Evolutionary conservation across 2,329 filamentous ascomycete species (phyloP).

Genomic region (Apiospora pterosperma): DNA sequence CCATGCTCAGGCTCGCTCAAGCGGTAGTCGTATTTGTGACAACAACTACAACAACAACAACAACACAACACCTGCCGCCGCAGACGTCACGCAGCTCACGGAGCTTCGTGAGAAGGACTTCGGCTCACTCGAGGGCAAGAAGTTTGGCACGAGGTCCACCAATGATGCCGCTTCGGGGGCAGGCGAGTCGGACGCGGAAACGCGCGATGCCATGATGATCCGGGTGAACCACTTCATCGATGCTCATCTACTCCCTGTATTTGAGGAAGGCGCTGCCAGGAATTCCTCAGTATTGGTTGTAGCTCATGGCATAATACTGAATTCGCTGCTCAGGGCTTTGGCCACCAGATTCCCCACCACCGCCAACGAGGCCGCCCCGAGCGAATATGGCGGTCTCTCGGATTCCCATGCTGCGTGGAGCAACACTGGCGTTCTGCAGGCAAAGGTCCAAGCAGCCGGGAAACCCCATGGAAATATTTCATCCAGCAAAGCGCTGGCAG

Average conservation of each 20-base stretch:
- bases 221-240: constrained; percentile 67
- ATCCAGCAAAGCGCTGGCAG: not conserved
- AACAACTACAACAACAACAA: not conserved
- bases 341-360: constrained; percentile 46
- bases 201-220: constrained; percentile 60
- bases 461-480: not conserved
- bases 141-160: constrained; percentile 36
- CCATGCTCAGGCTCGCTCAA: constrained; percentile 42
- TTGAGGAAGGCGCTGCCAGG: constrained; percentile 29
- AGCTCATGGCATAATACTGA: constrained; percentile 80
- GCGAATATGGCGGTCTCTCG: constrained; percentile 6
- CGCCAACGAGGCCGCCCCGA: constrained; percentile 11
- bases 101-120: constrained; percentile 73
- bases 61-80: not conserved
- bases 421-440: constrained; percentile 42
- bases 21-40: not conserved
- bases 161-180: constrained; percentile 38
- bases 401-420: constrained; percentile 40
- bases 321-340: constrained; percentile 62
- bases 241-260: constrained; percentile 55
- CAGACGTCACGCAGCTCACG: constrained; percentile 36
- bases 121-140: constrained; percentile 65
- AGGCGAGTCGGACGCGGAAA: constrained; percentile 48
- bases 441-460: constrained; percentile 11
- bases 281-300: constrained; percentile 61